Conservation (phyloP, 2,329 filamentous ascomycete species). For the Davidsoniella australis region DNA sequence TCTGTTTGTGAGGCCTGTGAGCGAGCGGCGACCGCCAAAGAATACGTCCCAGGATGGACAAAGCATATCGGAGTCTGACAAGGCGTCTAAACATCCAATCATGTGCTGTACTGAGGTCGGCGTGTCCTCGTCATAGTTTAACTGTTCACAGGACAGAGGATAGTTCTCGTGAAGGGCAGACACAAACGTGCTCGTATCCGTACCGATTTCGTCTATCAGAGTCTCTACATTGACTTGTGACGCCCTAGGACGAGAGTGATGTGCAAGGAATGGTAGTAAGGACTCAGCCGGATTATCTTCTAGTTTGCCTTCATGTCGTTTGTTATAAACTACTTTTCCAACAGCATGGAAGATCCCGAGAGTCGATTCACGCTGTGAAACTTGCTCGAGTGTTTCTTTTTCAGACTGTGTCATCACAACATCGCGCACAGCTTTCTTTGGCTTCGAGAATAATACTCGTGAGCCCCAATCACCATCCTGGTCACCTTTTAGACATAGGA, state of each 20-base stretch:
- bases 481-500: slow-evolving; percentile 72
- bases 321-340: slow-evolving; percentile 93
- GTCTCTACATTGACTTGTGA: slow-evolving; percentile 54
- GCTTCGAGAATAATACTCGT: slow-evolving; percentile 52
- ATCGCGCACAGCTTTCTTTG: slow-evolving; percentile 43
- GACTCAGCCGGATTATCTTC: slow-evolving; percentile 24
- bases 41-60: slow-evolving; percentile 54
- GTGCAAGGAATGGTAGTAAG: slow-evolving; percentile 41
- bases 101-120: slow-evolving; percentile 45
- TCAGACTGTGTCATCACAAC: slow-evolving; percentile 58
- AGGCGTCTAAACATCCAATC: slow-evolving; percentile 66
- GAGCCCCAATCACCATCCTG: slow-evolving; percentile 48
- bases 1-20: slow-evolving; percentile 29
- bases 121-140: slow-evolving; percentile 31
- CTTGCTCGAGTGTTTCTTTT: slow-evolving; percentile 57
- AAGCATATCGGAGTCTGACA: slow-evolving; percentile 80
- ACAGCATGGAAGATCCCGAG: slow-evolving; percentile 93
- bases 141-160: slow-evolving; percentile 57
- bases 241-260: slow-evolving; percentile 39
- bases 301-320: slow-evolving; percentile 30
- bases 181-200: slow-evolving; percentile 79
- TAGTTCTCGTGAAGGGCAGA: slow-evolving; percentile 92
- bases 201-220: slow-evolving; percentile 84
- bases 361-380: slow-evolving; percentile 76
- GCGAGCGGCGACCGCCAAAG: slow-evolving; percentile 34